Percentiles rank a stretch among this genome's conserved stretches.
phyloP scores from a whole-genome alignment of 495 filamentous ascomycete genomes.

The Aspergillus coremiiformis region DNA sequence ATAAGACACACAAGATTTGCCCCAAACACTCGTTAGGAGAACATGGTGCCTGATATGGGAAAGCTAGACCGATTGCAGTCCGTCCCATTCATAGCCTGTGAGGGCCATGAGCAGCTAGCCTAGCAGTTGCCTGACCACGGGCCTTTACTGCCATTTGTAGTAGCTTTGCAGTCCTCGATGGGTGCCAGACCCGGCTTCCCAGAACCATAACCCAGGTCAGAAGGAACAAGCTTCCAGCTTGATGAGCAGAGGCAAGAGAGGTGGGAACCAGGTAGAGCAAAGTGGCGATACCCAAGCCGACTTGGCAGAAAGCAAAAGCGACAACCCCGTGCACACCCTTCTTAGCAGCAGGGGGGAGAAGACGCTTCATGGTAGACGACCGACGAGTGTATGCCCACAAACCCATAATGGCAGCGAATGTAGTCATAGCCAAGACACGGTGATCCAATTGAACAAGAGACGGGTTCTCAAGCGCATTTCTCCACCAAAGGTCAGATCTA shows the following conservation, averaged over 20 bases:
- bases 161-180: conserved; percentile 42
- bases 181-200: conserved; percentile 55
- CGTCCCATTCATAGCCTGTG: conserved; percentile 21
- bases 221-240: conserved; percentile 82
- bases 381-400: conserved; percentile 71
- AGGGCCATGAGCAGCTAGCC: conserved; percentile 19
- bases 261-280: conserved; percentile 88
- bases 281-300: conserved; percentile 77
- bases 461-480: conserved; percentile 95
- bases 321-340: conserved; percentile 74
- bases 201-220: conserved; percentile 74
- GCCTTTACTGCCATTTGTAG: conserved; percentile 39
- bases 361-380: conserved; percentile 49
- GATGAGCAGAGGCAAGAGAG: conserved; percentile 81
- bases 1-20: neutral
- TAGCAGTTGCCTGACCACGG: conserved; percentile 23
- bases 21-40: neutral
- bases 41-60: neutral
- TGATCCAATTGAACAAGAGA: conserved; percentile 91
- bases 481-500: conserved; percentile 78
- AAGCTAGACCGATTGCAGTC: neutral
- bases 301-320: conserved; percentile 76
- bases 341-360: conserved; percentile 56
- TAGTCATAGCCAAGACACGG: conserved; percentile 81
- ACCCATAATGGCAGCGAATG: conserved; percentile 71